Conservation (phyloP, 2,329 filamentous ascomycete genomes). For the Phialophora chinensis region DNA sequence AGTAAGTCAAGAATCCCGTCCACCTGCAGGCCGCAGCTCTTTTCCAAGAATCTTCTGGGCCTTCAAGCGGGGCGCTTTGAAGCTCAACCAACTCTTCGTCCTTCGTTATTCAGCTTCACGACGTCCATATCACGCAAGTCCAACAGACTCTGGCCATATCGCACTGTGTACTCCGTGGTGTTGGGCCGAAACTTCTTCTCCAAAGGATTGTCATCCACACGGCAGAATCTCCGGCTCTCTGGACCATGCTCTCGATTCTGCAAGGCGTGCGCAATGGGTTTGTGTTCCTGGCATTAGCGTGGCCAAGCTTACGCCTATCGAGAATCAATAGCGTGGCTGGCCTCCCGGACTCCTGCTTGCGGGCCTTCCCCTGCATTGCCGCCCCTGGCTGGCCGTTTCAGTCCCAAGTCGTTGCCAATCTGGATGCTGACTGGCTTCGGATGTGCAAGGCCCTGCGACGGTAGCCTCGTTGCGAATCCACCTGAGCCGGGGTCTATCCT, state of each 20-base stretch:
- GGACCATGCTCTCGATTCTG: conserved; percentile 2
- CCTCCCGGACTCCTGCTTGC: conserved; percentile 3
- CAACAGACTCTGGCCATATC: background rate
- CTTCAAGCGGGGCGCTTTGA: background rate
- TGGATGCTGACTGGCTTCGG: conserved; percentile 22
- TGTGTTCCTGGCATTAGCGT: conserved; percentile 9
- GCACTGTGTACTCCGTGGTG: background rate
- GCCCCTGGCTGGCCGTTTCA: conserved; percentile 17
- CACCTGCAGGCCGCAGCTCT: background rate
- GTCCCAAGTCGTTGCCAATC: conserved; percentile 10
- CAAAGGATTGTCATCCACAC: background rate
- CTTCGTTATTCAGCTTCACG: background rate
- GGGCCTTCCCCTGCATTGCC: conserved; percentile 18
- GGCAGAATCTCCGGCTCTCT: background rate
- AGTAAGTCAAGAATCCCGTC: background rate
- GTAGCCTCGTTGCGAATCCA: conserved; percentile 23
- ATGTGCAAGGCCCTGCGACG: conserved; percentile 18
- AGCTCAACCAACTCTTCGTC: no score
- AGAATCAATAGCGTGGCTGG: conserved; percentile 7
- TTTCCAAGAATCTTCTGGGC: background rate
- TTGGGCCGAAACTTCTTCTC: background rate
- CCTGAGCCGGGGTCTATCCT: background rate
- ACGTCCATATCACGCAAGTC: background rate
- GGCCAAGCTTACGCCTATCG: conserved; percentile 12
- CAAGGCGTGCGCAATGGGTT: background rate